phyloP scores from a whole-genome alignment of 805 yeast species.

The Nakazawaea holstii region DNA sequence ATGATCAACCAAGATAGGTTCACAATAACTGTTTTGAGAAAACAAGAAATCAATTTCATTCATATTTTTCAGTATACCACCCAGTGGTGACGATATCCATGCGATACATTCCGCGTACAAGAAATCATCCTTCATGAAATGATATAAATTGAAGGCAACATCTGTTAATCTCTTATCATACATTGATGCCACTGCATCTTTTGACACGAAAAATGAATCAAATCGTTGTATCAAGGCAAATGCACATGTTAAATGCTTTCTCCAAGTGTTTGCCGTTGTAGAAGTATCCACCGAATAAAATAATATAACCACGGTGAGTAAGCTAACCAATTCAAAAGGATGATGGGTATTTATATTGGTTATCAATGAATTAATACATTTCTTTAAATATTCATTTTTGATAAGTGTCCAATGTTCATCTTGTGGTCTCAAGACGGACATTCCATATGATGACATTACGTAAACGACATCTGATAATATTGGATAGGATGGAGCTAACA shows the following conservation, averaged over 20 bases:
- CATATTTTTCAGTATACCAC: slow-evolving; percentile 7
- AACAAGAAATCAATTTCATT: slow-evolving; percentile 6
- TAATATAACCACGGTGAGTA: slow-evolving; percentile 6
- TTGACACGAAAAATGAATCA: slow-evolving; percentile 8
- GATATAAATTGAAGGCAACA: slow-evolving; percentile 6
- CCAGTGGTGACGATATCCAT: slow-evolving; percentile 12
- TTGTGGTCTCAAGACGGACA: slow-evolving; percentile 3
- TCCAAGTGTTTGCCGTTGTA: slow-evolving; percentile 11
- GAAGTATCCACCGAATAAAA: slow-evolving; percentile 11
- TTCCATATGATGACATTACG: slow-evolving; percentile 4
- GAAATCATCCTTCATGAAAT: slow-evolving; percentile 10
- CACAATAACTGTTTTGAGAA: slow-evolving; percentile 4
- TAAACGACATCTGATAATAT: slow-evolving; percentile 5
- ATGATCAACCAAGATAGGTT: slow-evolving; percentile 8
- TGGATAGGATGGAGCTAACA: slow-evolving; percentile 6
- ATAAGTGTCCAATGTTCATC: slow-evolving; percentile 8
- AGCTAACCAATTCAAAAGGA: slow-evolving; percentile 7
- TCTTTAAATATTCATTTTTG: slow-evolving; percentile 8
- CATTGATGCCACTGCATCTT: neutral
- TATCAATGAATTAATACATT: slow-evolving; percentile 6
- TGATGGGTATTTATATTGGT: slow-evolving; percentile 8
- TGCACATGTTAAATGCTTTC: slow-evolving; percentile 12
- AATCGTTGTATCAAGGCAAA: slow-evolving; percentile 10
- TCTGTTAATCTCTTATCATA: neutral
- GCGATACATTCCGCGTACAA: slow-evolving; percentile 10